These are phyloP conservation scores for Aspergillus pseudotamarii DNA, from an alignment of 2,329 filamentous ascomycete genomes.

Conservation along the genomic window DNA sequence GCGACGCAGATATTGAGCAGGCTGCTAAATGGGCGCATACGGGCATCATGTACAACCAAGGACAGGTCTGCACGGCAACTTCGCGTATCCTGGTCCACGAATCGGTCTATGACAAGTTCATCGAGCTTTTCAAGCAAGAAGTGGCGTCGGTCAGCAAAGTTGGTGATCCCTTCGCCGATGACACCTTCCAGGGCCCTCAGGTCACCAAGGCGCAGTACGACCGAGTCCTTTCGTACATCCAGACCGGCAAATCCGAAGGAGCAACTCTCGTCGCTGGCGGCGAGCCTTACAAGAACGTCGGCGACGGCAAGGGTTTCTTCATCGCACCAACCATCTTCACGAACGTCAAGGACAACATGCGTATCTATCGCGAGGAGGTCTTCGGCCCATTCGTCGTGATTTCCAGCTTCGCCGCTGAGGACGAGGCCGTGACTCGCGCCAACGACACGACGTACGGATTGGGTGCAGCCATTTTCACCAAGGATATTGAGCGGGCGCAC, in stretches of 20 bases:
- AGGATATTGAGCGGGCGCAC: conserved; percentile 65
- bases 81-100: conserved; percentile 61
- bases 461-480: conserved; percentile 40
- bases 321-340: conserved; percentile 63
- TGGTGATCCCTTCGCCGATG: conserved; percentile 39
- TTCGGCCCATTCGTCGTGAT: conserved; percentile 66
- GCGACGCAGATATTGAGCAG: conserved; percentile 67
- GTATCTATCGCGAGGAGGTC: conserved; percentile 64
- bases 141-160: conserved; percentile 38
- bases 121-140: conserved; percentile 35
- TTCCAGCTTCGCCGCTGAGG: conserved; percentile 60
- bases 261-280: conserved; percentile 68
- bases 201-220: conserved; percentile 41
- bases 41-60: conserved; percentile 51
- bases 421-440: conserved; percentile 59
- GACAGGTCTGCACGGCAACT: conserved; percentile 39
- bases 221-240: conserved; percentile 68
- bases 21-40: conserved; percentile 69
- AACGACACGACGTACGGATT: conserved; percentile 55
- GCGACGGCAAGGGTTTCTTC: conserved; percentile 65
- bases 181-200: conserved; percentile 42
- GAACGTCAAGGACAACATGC: conserved; percentile 59
- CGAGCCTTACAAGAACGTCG: conserved; percentile 57
- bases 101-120: conserved; percentile 37
- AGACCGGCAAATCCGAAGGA: conserved; percentile 70